phyloP scores from a whole-genome alignment of 805 yeast genomes.

The Schizosaccharomyces japonicus region DNA sequence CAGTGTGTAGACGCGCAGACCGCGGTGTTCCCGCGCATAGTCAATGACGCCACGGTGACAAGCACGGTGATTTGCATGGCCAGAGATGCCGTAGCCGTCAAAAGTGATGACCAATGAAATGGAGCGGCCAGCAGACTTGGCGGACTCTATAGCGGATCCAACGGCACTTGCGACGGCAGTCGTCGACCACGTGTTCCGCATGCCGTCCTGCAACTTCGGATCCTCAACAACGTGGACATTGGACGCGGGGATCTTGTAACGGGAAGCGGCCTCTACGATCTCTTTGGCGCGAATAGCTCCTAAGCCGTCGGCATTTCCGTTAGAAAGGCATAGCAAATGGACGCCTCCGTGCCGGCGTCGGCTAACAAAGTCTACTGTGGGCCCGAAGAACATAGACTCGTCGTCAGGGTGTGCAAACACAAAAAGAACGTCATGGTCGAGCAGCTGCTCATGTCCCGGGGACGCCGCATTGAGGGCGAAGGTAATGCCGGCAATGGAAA shows the following conservation, averaged over 20 bases:
- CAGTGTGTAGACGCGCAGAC: slow-evolving; percentile 2
- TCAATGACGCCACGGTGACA: slow-evolving; percentile 27
- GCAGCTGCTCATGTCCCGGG: no score
- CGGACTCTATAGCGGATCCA: no score
- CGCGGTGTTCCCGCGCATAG: no score
- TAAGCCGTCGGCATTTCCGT: slow-evolving; percentile 53
- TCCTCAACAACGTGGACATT: slow-evolving; percentile 26
- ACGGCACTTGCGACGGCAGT: slow-evolving; percentile 21
- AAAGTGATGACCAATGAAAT: slow-evolving; percentile 37
- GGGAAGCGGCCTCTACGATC: slow-evolving; percentile 27
- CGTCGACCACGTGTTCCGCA: slow-evolving; percentile 40
- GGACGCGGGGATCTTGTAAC: slow-evolving; percentile 25
- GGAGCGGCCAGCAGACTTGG: no score
- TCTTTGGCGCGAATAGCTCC: slow-evolving; percentile 45
- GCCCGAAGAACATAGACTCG: slow-evolving; percentile 91
- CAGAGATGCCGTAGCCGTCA: slow-evolving; percentile 61
- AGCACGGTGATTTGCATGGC: slow-evolving; percentile 67
- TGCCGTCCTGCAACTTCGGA: slow-evolving; percentile 40
- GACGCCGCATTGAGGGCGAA: no score
- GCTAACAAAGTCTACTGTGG: slow-evolving; percentile 33
- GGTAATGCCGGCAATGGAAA: no score
- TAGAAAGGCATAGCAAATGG: slow-evolving; percentile 24
- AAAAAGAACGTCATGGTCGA: slow-evolving; percentile 13
- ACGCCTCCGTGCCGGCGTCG: slow-evolving; percentile 10
- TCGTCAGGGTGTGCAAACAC: slow-evolving; percentile 94